Percentiles rank a stretch among this genome's conserved stretches.
Evolutionary conservation across 2,329 filamentous ascomycete species (phyloP).

Genomic region (Fusarium falciforme): DNA sequence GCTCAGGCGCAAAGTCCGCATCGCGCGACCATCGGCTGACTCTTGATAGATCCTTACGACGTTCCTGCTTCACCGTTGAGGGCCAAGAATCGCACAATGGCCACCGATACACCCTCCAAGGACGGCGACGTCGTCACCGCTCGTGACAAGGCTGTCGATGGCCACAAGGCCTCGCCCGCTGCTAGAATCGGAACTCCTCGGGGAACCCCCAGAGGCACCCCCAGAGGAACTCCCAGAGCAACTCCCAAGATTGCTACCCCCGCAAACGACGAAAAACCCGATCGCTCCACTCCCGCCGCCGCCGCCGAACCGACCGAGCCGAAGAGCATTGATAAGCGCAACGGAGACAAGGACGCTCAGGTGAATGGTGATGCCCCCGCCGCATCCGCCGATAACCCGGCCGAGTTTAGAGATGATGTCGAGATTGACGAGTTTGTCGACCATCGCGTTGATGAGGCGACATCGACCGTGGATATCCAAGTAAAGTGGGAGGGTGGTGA

Average conservation of each 20-base stretch:
- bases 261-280: conserved; percentile 9
- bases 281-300: background rate
- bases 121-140: conserved; percentile 27
- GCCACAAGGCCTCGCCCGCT: conserved; percentile 19
- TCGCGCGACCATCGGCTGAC: conserved; percentile 11
- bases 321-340: conserved; percentile 4
- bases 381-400: background rate
- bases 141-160: conserved; percentile 22
- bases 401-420: conserved; percentile 30
- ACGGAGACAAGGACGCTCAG: conserved; percentile 10
- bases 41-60: conserved; percentile 39
- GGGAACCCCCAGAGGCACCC: background rate
- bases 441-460: conserved; percentile 37
- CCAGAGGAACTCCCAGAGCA: conserved; percentile 2
- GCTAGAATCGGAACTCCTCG: conserved; percentile 23
- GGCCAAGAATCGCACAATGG: conserved; percentile 20
- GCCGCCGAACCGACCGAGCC: background rate
- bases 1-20: background rate
- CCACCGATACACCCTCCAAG: conserved; percentile 20
- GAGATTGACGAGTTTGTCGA: conserved; percentile 37
- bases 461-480: conserved; percentile 40
- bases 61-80: conserved; percentile 35
- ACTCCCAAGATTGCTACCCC: conserved; percentile 23
- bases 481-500: conserved; percentile 42
- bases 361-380: conserved; percentile 19